phyloP scores from a whole-genome alignment of 1,139 yeast species.

The Diutina sp. region DNA sequence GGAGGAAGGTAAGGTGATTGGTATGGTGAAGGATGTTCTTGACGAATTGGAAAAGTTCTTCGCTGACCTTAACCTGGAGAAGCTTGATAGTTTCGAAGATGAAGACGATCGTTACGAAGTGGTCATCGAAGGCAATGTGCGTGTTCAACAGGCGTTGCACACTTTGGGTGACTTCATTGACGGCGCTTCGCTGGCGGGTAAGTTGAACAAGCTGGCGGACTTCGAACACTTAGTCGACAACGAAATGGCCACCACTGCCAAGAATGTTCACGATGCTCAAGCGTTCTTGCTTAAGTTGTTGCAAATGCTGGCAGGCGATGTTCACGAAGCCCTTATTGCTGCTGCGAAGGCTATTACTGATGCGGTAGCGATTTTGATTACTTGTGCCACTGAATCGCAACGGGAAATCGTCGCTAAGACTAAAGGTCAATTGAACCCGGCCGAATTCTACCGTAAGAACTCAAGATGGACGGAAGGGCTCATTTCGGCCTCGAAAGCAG shows the following conservation, averaged over 20 bases:
- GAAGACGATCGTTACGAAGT: slow-evolving; percentile 64
- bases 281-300: slow-evolving; percentile 44
- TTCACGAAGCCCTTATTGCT: slow-evolving; percentile 64
- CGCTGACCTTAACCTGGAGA: slow-evolving; percentile 41
- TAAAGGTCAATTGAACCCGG: slow-evolving; percentile 50
- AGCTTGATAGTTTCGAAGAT: slow-evolving; percentile 32
- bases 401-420: slow-evolving; percentile 70
- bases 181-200: slow-evolving; percentile 22
- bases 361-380: slow-evolving; percentile 61
- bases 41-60: slow-evolving; percentile 52
- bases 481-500: slow-evolving; percentile 82
- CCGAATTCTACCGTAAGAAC: slow-evolving; percentile 77
- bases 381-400: slow-evolving; percentile 74
- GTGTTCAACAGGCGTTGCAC: slow-evolving; percentile 62
- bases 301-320: slow-evolving; percentile 35
- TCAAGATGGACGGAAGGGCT: slow-evolving; percentile 93
- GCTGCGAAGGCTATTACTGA: slow-evolving; percentile 78
- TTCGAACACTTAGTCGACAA: slow-evolving; percentile 58
- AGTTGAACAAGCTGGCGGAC: slow-evolving; percentile 10
- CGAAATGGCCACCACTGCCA: slow-evolving; percentile 64
- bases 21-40: slow-evolving; percentile 44
- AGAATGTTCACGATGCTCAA: slow-evolving; percentile 56
- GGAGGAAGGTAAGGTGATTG: slow-evolving; percentile 39
- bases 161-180: slow-evolving; percentile 45
- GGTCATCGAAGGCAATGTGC: slow-evolving; percentile 65